A percentile compares a stretch with the other conserved stretches of the same genome.
Conservation (phyloP, 352 stramenopile species). For the Elongisporangium anandrum region DNA sequence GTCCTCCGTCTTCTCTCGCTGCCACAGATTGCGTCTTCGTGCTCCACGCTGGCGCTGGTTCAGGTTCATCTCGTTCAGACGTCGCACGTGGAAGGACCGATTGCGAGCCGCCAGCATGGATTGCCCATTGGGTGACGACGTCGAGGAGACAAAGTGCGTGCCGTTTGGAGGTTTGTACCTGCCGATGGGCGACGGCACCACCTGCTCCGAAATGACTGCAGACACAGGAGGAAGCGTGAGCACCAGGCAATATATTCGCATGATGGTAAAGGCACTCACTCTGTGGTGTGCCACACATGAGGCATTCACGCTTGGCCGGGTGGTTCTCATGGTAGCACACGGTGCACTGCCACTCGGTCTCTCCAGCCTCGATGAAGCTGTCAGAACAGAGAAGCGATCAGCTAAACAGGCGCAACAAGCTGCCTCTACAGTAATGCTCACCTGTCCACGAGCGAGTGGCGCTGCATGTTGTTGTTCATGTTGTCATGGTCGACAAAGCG, state of each 20-base stretch:
- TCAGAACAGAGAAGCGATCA: constrained; percentile 1
- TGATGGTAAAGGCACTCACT: constrained; percentile 10
- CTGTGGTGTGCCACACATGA: constrained; percentile 81
- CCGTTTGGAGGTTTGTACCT: background rate
- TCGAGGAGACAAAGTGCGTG: background rate
- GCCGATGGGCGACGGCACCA: constrained; percentile 19
- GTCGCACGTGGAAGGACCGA: constrained; percentile 73
- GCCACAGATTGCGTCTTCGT: constrained; percentile 69
- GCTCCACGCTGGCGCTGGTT: constrained; percentile 74
- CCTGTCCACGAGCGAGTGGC: constrained; percentile 76
- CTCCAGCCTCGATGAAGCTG: constrained; percentile 61
- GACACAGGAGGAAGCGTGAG: background rate
- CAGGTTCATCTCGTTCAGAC: constrained; percentile 77
- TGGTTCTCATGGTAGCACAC: constrained; percentile 86
- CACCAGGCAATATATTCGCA: background rate
- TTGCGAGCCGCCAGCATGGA: constrained; percentile 46
- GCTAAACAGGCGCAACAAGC: background rate
- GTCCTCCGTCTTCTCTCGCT: constrained; percentile 65
- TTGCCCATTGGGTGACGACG: background rate
- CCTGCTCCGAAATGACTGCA: constrained; percentile 67
- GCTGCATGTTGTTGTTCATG: constrained; percentile 85
- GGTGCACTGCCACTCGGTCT: constrained; percentile 78
- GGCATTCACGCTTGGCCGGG: constrained; percentile 71
- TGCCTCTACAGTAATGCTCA: constrained; percentile 1
- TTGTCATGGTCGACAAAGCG: constrained; percentile 67